Percentiles rank a stretch among this genome's conserved stretches.
These are phyloP conservation scores for Scalesia atractyloides DNA, from an alignment of 129 eudicot genomes.

Conservation along the genomic window DNA sequence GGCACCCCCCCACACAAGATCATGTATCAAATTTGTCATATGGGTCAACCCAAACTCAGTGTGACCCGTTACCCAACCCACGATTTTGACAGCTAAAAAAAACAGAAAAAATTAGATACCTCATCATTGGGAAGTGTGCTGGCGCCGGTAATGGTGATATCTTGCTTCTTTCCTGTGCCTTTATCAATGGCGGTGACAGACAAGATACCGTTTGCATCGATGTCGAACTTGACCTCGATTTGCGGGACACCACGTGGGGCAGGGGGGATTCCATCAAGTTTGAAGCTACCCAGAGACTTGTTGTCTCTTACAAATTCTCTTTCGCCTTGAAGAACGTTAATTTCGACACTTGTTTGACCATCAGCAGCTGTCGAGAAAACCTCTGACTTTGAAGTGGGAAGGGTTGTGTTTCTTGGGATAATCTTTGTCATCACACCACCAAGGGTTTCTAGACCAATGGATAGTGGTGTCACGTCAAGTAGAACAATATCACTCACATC, in stretches of 20 bases:
- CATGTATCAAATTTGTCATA: background rate
- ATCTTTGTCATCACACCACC: slow-evolving; percentile 99
- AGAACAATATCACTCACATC: slow-evolving; percentile 98
- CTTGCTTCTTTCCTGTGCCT: slow-evolving; percentile 98
- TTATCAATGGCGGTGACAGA: slow-evolving; percentile 90
- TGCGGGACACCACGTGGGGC: slow-evolving; percentile 99
- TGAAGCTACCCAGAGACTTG: slow-evolving; percentile 93
- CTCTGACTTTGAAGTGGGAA: slow-evolving; percentile 97
- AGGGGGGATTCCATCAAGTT: slow-evolving; percentile 97
- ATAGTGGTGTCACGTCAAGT: slow-evolving; percentile 90
- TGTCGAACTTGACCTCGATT: slow-evolving; percentile 94
- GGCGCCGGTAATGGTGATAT: slow-evolving; percentile 97
- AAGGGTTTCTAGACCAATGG: slow-evolving; percentile 92
- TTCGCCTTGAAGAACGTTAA: slow-evolving; percentile 95
- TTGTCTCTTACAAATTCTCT: slow-evolving; percentile 98
- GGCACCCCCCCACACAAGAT: background rate
- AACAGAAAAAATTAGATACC: slow-evolving; percentile 37
- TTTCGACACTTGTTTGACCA: slow-evolving; percentile 97
- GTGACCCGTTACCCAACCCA: no score
- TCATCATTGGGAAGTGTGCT: slow-evolving; percentile 96
- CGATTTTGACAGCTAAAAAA: background rate
- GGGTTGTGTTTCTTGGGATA: slow-evolving; percentile 86
- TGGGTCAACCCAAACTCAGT: background rate
- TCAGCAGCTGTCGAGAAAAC: slow-evolving; percentile 99
- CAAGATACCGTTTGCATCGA: slow-evolving; percentile 93